A percentile compares a stretch with the other conserved stretches of the same genome.
These are phyloP conservation scores for Pseudopediastrum boryanum DNA, from an alignment of 139 green algal species.

Conservation along the genomic window DNA sequence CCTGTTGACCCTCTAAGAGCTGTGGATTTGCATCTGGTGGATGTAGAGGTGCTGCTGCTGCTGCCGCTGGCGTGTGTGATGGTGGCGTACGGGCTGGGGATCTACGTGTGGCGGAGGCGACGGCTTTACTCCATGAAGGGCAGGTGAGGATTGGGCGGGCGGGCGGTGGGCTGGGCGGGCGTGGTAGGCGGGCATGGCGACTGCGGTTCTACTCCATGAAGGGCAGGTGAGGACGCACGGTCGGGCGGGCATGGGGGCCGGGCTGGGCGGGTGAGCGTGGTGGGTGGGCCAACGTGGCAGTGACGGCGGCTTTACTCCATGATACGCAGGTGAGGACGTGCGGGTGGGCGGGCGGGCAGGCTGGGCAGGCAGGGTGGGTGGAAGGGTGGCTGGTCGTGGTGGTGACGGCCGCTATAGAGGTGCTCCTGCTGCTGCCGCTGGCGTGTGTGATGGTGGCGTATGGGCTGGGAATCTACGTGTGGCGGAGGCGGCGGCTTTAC, in stretches of 20 bases:
- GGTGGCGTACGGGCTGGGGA: constrained; percentile 21
- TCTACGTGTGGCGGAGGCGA: constrained; percentile 21
- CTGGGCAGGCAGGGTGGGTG: too few relatives aligned
- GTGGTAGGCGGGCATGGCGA: background rate
- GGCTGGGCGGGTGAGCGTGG: too few relatives aligned
- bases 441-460: constrained; percentile 32
- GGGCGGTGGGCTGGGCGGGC: background rate
- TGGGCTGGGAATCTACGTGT: constrained; percentile 16
- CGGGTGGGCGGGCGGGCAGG: too few relatives aligned
- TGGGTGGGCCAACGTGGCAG: too few relatives aligned
- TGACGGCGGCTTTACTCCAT: too few relatives aligned
- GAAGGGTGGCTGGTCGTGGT: too few relatives aligned
- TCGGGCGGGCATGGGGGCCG: background rate
- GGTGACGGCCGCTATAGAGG: too few relatives aligned
- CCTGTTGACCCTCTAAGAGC: constrained; percentile 12
- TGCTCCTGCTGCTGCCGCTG: constrained; percentile 32
- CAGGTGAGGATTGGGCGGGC: background rate
- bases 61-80: constrained; percentile 27
- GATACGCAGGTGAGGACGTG: too few relatives aligned
- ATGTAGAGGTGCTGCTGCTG: constrained; percentile 24
- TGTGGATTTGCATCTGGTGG: constrained; percentile 19
- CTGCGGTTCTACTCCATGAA: background rate
- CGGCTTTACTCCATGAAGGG: constrained; percentile 30
- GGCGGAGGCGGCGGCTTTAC: constrained; percentile 23
- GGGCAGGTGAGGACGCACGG: background rate